These are phyloP conservation scores for Dichotomopilus funicola DNA, from an alignment of 2,329 filamentous ascomycete genomes.

Conservation along the genomic window DNA sequence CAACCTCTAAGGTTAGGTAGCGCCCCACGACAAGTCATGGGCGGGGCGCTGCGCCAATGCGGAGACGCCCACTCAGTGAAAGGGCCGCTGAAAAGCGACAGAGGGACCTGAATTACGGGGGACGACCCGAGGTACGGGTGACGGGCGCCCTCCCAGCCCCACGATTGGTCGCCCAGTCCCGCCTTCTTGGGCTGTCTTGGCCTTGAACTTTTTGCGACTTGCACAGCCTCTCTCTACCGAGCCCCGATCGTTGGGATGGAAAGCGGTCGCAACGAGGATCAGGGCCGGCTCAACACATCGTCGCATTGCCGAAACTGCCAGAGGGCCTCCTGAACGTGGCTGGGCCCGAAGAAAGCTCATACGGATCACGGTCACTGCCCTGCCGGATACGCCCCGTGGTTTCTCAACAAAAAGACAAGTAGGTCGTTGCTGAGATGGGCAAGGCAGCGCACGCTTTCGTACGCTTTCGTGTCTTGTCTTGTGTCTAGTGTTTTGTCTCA, in stretches of 20 bases:
- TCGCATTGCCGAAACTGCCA: neutral
- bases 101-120: too few species aligned
- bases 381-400: neutral
- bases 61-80: too few species aligned
- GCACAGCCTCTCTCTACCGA: constrained; percentile 9
- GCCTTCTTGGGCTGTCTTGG: neutral
- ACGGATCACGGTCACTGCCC: constrained; percentile 1
- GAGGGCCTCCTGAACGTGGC: too few species aligned
- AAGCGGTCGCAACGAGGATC: neutral
- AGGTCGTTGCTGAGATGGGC: neutral
- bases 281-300: neutral
- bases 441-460: neutral
- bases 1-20: too few species aligned
- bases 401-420: neutral
- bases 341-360: neutral
- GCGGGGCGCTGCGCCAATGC: too few species aligned
- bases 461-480: too few species aligned
- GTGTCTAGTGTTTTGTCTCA: neutral
- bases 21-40: too few species aligned
- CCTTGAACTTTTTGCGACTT: neutral
- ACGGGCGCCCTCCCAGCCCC: neutral
- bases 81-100: too few species aligned
- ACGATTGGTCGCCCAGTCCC: neutral
- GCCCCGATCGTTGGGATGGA: neutral
- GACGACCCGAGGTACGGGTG: neutral